These are phyloP conservation scores for Botrytis cinerea DNA, from an alignment of 2,329 filamentous ascomycete species.

Conservation along the genomic window DNA sequence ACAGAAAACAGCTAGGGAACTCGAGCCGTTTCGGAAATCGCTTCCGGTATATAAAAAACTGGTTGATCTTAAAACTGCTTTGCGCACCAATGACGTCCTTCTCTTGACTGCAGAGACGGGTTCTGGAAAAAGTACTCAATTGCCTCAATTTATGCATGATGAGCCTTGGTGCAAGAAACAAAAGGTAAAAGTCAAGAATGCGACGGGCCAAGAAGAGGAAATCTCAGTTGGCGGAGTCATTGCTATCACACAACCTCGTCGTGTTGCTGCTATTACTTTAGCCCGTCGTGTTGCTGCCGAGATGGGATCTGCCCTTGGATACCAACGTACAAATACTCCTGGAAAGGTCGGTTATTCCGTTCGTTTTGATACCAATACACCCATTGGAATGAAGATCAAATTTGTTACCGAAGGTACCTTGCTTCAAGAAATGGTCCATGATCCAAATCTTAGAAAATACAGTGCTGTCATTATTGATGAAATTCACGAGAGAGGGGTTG, in stretches of 20 bases:
- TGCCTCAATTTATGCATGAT: slow-evolving; percentile 82
- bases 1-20: slow-evolving; percentile 29
- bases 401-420: slow-evolving; percentile 97
- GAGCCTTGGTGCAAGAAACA: slow-evolving; percentile 76
- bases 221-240: slow-evolving; percentile 73
- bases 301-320: slow-evolving; percentile 64
- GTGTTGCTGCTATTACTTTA: slow-evolving; percentile 90
- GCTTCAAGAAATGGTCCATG: slow-evolving; percentile 86
- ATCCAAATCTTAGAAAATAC: slow-evolving; percentile 80
- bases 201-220: slow-evolving; percentile 45
- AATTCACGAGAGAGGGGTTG: slow-evolving; percentile 92
- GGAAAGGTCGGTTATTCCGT: slow-evolving; percentile 84
- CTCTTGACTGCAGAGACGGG: slow-evolving; percentile 91
- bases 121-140: slow-evolving; percentile 93
- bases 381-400: slow-evolving; percentile 83
- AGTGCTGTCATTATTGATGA: slow-evolving; percentile 93
- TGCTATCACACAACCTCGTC: slow-evolving; percentile 89
- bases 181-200: slow-evolving; percentile 51
- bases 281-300: slow-evolving; percentile 87
- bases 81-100: slow-evolving; percentile 62
- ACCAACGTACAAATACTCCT: slow-evolving; percentile 18
- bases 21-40: slow-evolving; percentile 35
- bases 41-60: slow-evolving; percentile 41
- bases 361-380: slow-evolving; percentile 85
- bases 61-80: slow-evolving; percentile 35